Evolutionary conservation across 805 yeast genomes (phyloP), one percentile per base, ranked within the genome.

Genomic region (Kregervanrija fluxuum): DNA sequence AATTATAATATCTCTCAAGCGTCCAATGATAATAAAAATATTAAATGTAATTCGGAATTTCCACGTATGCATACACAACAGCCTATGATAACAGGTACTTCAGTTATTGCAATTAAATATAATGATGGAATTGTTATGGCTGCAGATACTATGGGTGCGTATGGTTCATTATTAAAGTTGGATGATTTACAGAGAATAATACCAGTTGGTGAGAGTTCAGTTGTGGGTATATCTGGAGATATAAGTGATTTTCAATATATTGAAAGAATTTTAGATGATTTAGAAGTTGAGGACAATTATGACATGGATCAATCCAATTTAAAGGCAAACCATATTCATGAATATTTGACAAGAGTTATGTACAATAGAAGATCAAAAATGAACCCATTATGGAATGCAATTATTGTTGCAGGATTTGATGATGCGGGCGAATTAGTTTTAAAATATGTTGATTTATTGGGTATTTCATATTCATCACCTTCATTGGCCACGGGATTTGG

Each of bases 401-500:
- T 85, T 34, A 72, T 93, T 45, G 97, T 93, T 42, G 96, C 89
- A 11, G 99, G 99, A 9, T 73, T 84, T 54, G 84, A 85, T 60
- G 79, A 76, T 51, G 80, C 80, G 46, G 73, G 69, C 39, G 73
- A 77, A 53, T 88, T 93, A 38, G 85, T 85, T 56, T 72, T 93
- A 59, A 80, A 82, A 53, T 90, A 86, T 60, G 95, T 89, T 38
- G 96, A 93, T 63, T 70, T 93, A 48, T 74, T 90, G 48, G 99
- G 99, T 41, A 96, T 89, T 28, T 77, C 95, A 2, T 93, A 86
- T 65, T 74, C 86, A 3, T 75, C 98, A 0, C 93, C 95, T 30
- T 74, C 95, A 2, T 69, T 93, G 46, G 96, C 97, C 38, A 90
- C 98, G 3, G 99, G 99, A 1, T 91, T 89, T 62, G 99, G 99